Percentiles rank a stretch among this genome's conserved stretches.
These are phyloP conservation scores for Tolypocladium inflatum DNA, from an alignment of 2,329 filamentous ascomycete genomes.

Conservation along the genomic window DNA sequence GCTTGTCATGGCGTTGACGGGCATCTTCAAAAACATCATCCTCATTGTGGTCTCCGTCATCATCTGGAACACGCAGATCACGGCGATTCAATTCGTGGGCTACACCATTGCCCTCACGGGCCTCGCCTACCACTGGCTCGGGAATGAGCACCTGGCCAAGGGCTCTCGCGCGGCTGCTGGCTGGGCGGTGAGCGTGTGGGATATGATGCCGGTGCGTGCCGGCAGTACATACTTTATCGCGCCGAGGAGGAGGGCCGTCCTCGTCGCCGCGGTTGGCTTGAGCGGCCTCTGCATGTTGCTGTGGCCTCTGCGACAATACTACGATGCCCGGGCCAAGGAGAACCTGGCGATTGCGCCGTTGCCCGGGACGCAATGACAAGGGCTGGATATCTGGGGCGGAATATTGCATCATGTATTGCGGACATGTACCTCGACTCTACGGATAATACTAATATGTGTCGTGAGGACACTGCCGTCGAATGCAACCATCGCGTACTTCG, in stretches of 20 bases:
- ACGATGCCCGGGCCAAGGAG: not conserved
- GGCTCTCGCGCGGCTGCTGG: not conserved
- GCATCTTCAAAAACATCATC: slow-evolving; percentile 82
- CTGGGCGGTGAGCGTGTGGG: not conserved
- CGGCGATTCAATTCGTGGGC: slow-evolving; percentile 62
- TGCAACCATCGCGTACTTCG: too few species aligned
- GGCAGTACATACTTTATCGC: not conserved
- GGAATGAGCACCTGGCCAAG: slow-evolving; percentile 22
- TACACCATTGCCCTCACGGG: slow-evolving; percentile 59
- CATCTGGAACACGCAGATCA: slow-evolving; percentile 67
- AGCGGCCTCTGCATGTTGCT: not conserved
- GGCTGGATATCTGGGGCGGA: not conserved
- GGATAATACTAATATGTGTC: not conserved
- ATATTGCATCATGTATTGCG: not conserved
- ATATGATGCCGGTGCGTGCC: not conserved
- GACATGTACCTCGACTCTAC: not conserved
- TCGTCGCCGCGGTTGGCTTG: not conserved
- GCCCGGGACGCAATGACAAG: not conserved
- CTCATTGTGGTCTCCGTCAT: slow-evolving; percentile 68
- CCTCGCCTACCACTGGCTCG: slow-evolving; percentile 38
- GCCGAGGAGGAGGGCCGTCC: not conserved
- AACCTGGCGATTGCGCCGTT: not conserved
- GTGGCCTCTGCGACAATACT: not conserved
- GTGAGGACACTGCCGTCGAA: too few species aligned
- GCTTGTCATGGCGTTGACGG: slow-evolving; percentile 75